Base-by-base conservation (phyloP, 2,329 filamentous ascomycete genomes). In the Dactylellina haptotyla region DNA sequence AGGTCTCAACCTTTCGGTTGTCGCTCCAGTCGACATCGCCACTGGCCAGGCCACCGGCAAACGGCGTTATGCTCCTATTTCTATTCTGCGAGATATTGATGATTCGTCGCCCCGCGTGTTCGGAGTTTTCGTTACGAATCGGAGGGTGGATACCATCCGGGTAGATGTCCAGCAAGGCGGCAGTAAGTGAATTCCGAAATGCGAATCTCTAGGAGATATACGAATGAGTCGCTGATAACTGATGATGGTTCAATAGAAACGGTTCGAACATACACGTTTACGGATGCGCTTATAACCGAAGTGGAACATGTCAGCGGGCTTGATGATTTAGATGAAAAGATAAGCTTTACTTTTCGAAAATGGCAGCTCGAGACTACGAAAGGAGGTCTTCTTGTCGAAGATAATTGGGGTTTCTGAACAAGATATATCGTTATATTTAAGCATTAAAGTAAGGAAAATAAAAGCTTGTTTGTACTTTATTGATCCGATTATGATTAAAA, bases 201-300 rank as follows among this genome's bases (percentile, higher is more conserved):
- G n/a, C n/a, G n/a, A 39, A n/a, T 25, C 10, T 8, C 4, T 8
- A 10, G 9, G 26, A 23, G n/a, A 16, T 8, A 25, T 8, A 41
- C 14, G 14, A 10, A 56, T 20, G 14, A 5, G n/a, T 18, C 6
- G 12, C 18, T 56, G 23, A 56, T n/a, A 41, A 14, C n/a, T n/a
- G n/a, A n/a, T n/a, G n/a, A n/a, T n/a, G n/a, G n/a, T n/a, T n/a
- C n/a, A n/a, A n/a, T n/a, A n/a, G n/a, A n/a, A n/a, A 50, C 57
- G 10, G 43, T 62, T 37, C 26, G 57, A 10, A 62, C 57, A 5
- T 62, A 62, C 16, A 39, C 41, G 26, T 62, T 62, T 51, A 62
- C 57, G 26, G 28, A 62, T 34, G 57, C 57, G 10, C 30, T n/a
- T n/a, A n/a, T 62, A 26, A n/a, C 28, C 6, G 16, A 25, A 2